Percentiles rank a stretch among this genome's conserved stretches.
Conservation (phyloP, 116 monocot genomes). For the Iris pallida region DNA sequence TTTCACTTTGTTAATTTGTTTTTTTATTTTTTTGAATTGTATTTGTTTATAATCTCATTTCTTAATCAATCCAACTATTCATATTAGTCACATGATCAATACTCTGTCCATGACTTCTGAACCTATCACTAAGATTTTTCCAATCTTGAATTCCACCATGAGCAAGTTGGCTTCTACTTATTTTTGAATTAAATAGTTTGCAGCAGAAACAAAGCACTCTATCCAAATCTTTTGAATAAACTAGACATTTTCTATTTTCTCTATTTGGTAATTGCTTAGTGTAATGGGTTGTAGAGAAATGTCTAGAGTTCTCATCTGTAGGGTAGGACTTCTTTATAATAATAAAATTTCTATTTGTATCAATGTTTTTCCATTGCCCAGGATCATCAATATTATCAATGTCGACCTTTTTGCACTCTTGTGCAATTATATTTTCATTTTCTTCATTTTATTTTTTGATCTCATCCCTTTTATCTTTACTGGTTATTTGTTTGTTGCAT, state of each 20-base stretch:
- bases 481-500: no score
- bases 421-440: no score
- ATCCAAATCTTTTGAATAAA: constrained; percentile 4
- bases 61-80: background rate
- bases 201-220: constrained; percentile 3
- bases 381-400: no score
- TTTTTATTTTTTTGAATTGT: no score
- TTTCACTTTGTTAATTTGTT: background rate
- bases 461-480: no score
- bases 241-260: constrained; percentile 1
- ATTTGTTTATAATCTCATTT: no score
- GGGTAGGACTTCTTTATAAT: no score
- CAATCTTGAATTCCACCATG: background rate
- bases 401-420: no score
- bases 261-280: background rate
- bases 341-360: no score
- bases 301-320: background rate
- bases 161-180: background rate
- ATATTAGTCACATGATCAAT: background rate
- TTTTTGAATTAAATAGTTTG: background rate
- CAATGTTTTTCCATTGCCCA: no score
- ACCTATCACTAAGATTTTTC: background rate
- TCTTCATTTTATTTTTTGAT: no score
- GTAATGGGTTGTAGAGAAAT: background rate
- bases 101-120: background rate